phyloP scores from a whole-genome alignment of 2,329 filamentous ascomycete genomes.

The Arthrocladium fulminans region DNA sequence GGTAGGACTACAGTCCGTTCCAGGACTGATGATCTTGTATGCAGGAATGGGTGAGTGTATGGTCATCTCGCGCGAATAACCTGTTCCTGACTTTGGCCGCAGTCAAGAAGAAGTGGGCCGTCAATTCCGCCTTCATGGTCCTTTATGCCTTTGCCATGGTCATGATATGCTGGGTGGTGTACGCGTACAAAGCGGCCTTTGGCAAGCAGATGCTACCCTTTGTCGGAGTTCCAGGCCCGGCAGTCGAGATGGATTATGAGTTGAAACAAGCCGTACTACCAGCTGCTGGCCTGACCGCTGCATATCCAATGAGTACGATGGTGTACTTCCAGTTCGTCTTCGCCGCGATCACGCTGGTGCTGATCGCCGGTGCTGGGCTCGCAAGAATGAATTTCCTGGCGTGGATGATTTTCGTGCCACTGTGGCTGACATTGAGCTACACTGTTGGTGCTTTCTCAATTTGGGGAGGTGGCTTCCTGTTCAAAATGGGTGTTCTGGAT shows the following conservation, averaged over 20 bases:
- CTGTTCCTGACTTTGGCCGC: no score
- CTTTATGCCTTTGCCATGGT: no score
- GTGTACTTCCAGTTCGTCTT: conserved; percentile 48
- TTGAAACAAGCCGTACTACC: no score
- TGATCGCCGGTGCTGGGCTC: conserved; percentile 40
- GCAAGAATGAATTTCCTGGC: conserved; percentile 44
- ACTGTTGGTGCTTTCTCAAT: conserved; percentile 34
- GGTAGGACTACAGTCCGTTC: conserved; percentile 43
- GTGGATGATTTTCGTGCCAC: conserved; percentile 46
- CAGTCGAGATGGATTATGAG: no score
- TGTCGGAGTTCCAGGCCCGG: no score
- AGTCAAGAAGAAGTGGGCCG: no score
- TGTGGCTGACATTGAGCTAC: conserved; percentile 43
- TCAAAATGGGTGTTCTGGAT: conserved; percentile 40
- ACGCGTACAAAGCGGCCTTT: no score
- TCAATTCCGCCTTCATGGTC: no score
- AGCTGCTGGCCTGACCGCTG: conserved; percentile 32
- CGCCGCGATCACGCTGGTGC: conserved; percentile 43
- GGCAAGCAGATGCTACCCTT: no score
- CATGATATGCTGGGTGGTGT: no score
- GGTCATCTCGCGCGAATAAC: no score
- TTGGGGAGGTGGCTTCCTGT: conserved; percentile 42
- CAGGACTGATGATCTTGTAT: conserved; percentile 43
- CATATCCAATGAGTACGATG: conserved; percentile 42
- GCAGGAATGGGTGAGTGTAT: conserved; percentile 36